Evolutionary conservation across 768 basidiomycete genomes (phyloP).

Genomic region (Leccinum ochraceum): DNA sequence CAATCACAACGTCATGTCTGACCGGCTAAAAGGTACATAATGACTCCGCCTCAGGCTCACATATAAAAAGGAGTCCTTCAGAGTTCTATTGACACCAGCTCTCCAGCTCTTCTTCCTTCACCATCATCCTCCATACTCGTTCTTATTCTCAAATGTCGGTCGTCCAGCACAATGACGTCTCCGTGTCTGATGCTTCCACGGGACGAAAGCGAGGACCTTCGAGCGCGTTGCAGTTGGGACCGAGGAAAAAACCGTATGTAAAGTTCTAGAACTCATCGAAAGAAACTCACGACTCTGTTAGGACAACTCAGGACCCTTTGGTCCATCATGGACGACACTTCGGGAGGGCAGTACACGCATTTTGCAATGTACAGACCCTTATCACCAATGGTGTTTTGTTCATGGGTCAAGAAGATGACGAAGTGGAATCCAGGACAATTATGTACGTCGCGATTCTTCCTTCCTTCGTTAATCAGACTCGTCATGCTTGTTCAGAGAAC

Average conservation of each 20-base stretch:
- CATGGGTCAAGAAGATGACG: not conserved
- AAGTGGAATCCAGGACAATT: not conserved
- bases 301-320: not conserved
- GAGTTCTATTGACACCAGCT: no score
- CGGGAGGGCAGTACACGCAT: not conserved
- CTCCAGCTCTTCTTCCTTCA: no score
- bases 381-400: not conserved
- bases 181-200: not conserved
- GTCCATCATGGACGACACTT: not conserved
- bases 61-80: no score
- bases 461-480: not conserved
- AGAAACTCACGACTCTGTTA: not conserved
- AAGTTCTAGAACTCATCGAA: not conserved
- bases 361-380: not conserved
- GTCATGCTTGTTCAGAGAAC: not conserved
- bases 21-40: no score
- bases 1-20: no score
- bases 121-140: no score
- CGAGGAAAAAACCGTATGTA: not conserved
- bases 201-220: not conserved
- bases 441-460: not conserved
- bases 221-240: not conserved
- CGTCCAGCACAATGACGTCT: not conserved
- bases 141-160: not conserved
- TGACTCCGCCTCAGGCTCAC: no score